A percentile compares a stretch with the other conserved stretches of the same genome.
Conservation (phyloP, 2,329 filamentous ascomycete genomes). For the Ophiostoma novo-ulmi region DNA sequence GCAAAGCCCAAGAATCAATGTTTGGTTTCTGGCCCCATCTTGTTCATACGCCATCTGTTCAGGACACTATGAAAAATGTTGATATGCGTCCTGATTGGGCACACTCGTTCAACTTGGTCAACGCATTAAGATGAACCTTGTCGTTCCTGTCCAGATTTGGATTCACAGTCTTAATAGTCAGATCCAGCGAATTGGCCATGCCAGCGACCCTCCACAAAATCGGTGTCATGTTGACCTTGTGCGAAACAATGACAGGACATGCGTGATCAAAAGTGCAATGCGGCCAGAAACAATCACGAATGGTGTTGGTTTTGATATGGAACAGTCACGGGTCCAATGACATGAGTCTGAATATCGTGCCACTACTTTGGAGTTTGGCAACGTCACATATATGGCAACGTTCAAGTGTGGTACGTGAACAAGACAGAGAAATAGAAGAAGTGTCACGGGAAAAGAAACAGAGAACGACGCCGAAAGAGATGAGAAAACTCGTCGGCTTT, state of each 20-base stretch:
- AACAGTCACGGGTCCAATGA: not conserved
- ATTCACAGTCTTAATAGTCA: not conserved
- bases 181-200: slow-evolving; percentile 18
- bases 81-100: slow-evolving; percentile 35
- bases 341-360: not conserved
- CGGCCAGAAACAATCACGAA: not conserved
- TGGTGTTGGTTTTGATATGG: not conserved
- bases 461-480: not conserved
- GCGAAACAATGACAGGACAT: slow-evolving; percentile 14
- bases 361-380: not conserved
- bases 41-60: not conserved
- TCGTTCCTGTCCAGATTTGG: not conserved
- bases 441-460: no score
- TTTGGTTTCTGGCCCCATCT: not conserved
- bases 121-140: not conserved
- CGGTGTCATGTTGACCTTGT: not conserved
- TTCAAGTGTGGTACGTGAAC: not conserved
- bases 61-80: not conserved
- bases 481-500: not conserved
- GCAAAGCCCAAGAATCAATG: not conserved
- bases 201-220: slow-evolving; percentile 20
- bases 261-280: not conserved
- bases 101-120: not conserved
- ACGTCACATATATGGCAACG: not conserved
- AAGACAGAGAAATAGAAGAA: not conserved